phyloP scores from a whole-genome alignment of 345 rosid species.

The Eucalyptus cladocalyx region DNA sequence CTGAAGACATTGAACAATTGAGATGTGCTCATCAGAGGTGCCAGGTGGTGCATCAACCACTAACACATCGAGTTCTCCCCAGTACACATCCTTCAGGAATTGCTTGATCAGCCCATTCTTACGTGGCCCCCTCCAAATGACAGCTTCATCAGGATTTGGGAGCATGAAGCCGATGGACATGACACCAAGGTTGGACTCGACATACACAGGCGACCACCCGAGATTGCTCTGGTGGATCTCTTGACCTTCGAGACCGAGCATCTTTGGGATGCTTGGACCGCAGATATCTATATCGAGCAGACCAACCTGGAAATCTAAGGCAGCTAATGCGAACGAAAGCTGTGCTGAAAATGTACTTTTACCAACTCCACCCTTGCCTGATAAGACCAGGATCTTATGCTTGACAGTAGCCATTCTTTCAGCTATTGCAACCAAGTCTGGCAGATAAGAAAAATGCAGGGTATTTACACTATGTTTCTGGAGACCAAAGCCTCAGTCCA shows the following conservation, averaged over 20 bases:
- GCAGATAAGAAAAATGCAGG: neutral
- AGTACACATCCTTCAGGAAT: conserved; percentile 81
- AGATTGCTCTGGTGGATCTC: conserved; percentile 96
- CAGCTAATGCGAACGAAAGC: conserved; percentile 76
- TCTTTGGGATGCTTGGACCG: conserved; percentile 96
- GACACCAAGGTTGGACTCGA: conserved; percentile 93
- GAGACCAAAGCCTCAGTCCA: neutral
- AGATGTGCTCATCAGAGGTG: conserved; percentile 94
- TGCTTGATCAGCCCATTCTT: conserved; percentile 91
- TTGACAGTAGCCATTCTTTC: conserved; percentile 95
- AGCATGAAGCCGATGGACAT: conserved; percentile 99
- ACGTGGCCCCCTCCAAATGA: conserved; percentile 96
- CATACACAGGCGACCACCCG: conserved; percentile 97
- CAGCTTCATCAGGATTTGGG: conserved; percentile 87
- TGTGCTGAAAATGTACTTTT: conserved; percentile 97
- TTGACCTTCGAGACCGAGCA: conserved; percentile 93
- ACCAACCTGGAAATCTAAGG: conserved; percentile 86
- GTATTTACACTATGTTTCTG: neutral
- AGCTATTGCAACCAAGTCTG: conserved; percentile 84
- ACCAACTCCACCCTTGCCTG: conserved; percentile 97
- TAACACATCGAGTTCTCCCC: conserved; percentile 90
- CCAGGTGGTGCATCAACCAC: conserved; percentile 97
- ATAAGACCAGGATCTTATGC: conserved; percentile 81
- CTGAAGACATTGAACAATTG: conserved; percentile 84
- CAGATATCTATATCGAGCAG: conserved; percentile 85